phyloP scores from a whole-genome alignment of 805 yeast genomes.

The Candida gorgasii region DNA sequence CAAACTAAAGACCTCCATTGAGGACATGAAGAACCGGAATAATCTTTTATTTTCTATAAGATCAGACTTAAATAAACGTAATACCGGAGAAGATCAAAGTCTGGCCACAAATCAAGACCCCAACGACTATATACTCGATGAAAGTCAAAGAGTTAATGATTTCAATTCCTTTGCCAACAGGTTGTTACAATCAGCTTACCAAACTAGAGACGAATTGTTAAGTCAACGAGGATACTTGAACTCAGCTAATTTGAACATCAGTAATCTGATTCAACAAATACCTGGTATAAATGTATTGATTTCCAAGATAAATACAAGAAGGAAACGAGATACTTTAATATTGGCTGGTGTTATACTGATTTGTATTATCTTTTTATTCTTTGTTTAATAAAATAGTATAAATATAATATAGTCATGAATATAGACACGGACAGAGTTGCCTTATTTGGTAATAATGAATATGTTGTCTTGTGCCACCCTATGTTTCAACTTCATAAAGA shows the following conservation, averaged over 20 bases:
- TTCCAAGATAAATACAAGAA: constrained; percentile 80
- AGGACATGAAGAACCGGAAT: constrained; percentile 73
- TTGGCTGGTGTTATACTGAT: constrained; percentile 69
- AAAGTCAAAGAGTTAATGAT: constrained; percentile 67
- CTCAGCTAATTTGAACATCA: constrained; percentile 63
- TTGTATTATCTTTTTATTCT: constrained; percentile 71
- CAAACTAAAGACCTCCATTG: constrained; percentile 57
- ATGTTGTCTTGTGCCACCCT: too few species aligned
- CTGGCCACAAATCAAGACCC: constrained; percentile 34
- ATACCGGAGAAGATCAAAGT: constrained; percentile 14
- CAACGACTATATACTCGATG: constrained; percentile 77
- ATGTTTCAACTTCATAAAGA: too few species aligned
- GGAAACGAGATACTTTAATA: constrained; percentile 85
- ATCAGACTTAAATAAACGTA: constrained; percentile 72
- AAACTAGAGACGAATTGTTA: constrained; percentile 81
- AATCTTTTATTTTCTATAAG: constrained; percentile 77
- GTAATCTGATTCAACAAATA: constrained; percentile 60
- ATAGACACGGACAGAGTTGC: not conserved
- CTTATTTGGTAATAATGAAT: not conserved
- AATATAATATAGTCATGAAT: not conserved
- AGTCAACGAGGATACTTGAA: constrained; percentile 67
- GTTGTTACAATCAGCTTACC: constrained; percentile 79
- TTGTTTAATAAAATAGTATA: constrained; percentile 20
- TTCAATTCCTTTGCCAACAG: constrained; percentile 78
- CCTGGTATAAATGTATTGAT: constrained; percentile 84